Evolutionary conservation across 768 basidiomycete genomes (phyloP).

Genomic region (Pisolithus orientalis): DNA sequence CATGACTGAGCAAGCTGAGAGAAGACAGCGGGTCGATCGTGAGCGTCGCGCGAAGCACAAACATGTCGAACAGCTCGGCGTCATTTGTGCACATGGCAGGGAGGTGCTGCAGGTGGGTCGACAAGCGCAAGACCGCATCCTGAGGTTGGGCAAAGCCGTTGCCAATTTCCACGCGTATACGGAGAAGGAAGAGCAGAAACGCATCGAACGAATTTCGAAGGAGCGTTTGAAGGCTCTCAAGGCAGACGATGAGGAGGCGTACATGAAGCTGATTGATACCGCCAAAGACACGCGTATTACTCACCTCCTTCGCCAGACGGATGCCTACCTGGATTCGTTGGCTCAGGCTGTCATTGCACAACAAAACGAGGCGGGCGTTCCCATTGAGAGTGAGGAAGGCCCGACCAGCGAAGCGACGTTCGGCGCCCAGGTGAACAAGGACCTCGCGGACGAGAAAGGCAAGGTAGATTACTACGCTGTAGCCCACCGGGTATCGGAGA

Average conservation of each 20-base stretch:
- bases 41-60: slow-evolving; percentile 94
- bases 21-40: slow-evolving; percentile 86
- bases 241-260: slow-evolving; percentile 99
- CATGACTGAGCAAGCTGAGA: slow-evolving; percentile 82
- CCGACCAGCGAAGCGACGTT: slow-evolving; percentile 85
- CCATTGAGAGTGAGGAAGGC: slow-evolving; percentile 61
- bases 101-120: slow-evolving; percentile 66
- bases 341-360: slow-evolving; percentile 91
- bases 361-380: slow-evolving; percentile 63
- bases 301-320: slow-evolving; percentile 90
- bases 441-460: slow-evolving; percentile 52
- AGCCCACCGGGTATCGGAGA: slow-evolving; percentile 89
- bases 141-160: slow-evolving; percentile 68
- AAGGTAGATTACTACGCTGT: slow-evolving; percentile 97
- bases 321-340: slow-evolving; percentile 89
- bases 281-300: slow-evolving; percentile 99
- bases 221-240: slow-evolving; percentile 97
- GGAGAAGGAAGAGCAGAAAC: slow-evolving; percentile 97
- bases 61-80: slow-evolving; percentile 87
- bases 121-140: slow-evolving; percentile 55
- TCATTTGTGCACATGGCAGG: slow-evolving; percentile 80
- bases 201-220: slow-evolving; percentile 92
- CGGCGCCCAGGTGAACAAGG: slow-evolving; percentile 69
- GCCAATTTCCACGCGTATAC: slow-evolving; percentile 80
- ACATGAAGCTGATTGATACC: slow-evolving; percentile 97